A percentile compares a stretch with the other conserved stretches of the same genome.
phyloP scores from a whole-genome alignment of 129 eudicot species.

The Erigeron canadensis region DNA sequence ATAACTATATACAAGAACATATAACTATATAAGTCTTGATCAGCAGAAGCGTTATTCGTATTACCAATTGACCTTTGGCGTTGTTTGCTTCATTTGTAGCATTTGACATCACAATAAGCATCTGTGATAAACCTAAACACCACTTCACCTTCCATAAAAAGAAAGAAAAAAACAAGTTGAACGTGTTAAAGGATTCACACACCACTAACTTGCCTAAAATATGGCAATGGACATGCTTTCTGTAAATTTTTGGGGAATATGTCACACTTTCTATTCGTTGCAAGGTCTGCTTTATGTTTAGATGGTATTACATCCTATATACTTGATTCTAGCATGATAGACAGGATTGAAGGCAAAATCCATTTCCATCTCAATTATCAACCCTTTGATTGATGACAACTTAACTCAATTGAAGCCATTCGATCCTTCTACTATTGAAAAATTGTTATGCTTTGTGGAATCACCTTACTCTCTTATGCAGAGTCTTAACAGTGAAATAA shows the following conservation, averaged over 20 bases:
- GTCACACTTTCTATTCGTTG: not conserved
- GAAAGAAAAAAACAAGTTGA: not conserved
- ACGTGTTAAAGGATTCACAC: not conserved
- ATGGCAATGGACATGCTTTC: not conserved
- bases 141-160: too few species aligned
- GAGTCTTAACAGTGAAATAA: too few species aligned
- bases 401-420: too few species aligned
- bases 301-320: not conserved
- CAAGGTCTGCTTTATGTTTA: conserved; percentile 4
- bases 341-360: conserved; percentile 5
- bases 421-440: too few species aligned
- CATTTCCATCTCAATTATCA: not conserved
- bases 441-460: too few species aligned
- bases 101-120: not conserved
- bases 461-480: too few species aligned
- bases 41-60: too few species aligned
- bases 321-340: conserved; percentile 1
- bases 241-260: not conserved
- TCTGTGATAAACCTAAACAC: not conserved
- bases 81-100: too few species aligned
- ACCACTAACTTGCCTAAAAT: not conserved
- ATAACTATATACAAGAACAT: too few species aligned
- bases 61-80: too few species aligned
- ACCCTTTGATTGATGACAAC: too few species aligned
- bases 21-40: too few species aligned